Percentiles rank a stretch among this genome's conserved stretches.
Evolutionary conservation across 139 green algal species (phyloP).

Genomic region (Tetraselmis striata): DNA sequence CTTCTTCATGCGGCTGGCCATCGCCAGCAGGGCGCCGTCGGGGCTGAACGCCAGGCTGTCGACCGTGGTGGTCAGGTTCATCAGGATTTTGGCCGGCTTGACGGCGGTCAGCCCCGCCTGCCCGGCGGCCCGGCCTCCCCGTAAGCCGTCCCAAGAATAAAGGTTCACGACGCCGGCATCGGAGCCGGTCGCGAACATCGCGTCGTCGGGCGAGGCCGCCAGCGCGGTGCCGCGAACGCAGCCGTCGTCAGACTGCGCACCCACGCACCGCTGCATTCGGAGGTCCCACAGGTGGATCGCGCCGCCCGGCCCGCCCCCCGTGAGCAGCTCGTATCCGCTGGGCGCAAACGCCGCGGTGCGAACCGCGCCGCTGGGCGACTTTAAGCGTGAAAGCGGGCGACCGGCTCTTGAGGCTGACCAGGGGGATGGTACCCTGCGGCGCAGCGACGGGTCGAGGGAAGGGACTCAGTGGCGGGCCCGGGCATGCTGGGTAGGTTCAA

Average conservation of each 20-base stretch:
- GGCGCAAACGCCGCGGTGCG: slow-evolving; percentile 60
- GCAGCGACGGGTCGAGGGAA: too few relatives aligned
- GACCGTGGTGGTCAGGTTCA: slow-evolving; percentile 79
- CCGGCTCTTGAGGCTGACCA: slow-evolving; percentile 66
- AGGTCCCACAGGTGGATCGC: slow-evolving; percentile 89
- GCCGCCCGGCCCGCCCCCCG: slow-evolving; percentile 63
- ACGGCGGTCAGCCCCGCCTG: background rate
- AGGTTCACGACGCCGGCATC: slow-evolving; percentile 78
- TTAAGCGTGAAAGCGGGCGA: slow-evolving; percentile 71
- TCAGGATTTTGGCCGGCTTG: slow-evolving; percentile 25
- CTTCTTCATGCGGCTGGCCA: slow-evolving; percentile 72
- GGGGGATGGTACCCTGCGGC: slow-evolving; percentile 29
- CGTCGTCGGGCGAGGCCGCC: slow-evolving; percentile 45
- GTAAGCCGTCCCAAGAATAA: slow-evolving; percentile 37
- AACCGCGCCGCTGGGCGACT: slow-evolving; percentile 77
- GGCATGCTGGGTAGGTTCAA: too few relatives aligned
- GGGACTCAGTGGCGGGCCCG: too few relatives aligned
- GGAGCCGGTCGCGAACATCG: slow-evolving; percentile 60
- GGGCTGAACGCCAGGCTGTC: slow-evolving; percentile 80
- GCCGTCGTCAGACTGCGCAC: slow-evolving; percentile 64
- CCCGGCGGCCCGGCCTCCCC: background rate
- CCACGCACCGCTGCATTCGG: slow-evolving; percentile 71
- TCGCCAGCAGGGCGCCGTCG: slow-evolving; percentile 70
- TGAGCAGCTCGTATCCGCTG: slow-evolving; percentile 62
- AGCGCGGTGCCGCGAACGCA: slow-evolving; percentile 48